Conservation (phyloP, 192 early-diverging fungal species). For the Physocladia obscura region DNA sequence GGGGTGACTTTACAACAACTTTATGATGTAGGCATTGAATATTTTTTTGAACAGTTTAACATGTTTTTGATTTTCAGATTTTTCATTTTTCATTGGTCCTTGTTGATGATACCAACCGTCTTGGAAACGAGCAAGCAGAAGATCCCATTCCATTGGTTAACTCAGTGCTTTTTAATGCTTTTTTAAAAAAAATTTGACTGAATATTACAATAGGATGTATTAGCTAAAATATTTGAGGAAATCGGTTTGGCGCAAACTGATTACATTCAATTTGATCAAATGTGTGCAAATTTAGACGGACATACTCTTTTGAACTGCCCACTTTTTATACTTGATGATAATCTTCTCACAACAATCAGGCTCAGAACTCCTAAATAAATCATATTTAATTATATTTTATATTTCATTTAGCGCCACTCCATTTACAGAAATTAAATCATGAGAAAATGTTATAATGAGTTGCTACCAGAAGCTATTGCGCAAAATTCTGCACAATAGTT, state of each 20-base stretch:
- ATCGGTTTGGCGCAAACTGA: conserved; percentile 1
- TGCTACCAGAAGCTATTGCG: no score
- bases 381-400: no score
- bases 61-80: conserved; percentile 22
- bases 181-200: no score
- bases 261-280: conserved; percentile 37
- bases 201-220: conserved; percentile 24
- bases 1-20: conserved; percentile 37
- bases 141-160: conserved; percentile 51
- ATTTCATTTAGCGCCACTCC: no score
- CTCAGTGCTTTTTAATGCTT: neutral
- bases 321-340: conserved; percentile 41
- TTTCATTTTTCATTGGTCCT: conserved; percentile 36
- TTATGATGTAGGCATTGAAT: conserved; percentile 35
- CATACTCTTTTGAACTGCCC: conserved; percentile 35
- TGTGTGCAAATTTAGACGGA: conserved; percentile 27
- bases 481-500: no score
- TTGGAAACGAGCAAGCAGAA: conserved; percentile 30
- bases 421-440: no score
- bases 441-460: no score
- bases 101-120: conserved; percentile 43
- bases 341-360: neutral
- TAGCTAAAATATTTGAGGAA: conserved; percentile 38
- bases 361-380: neutral
- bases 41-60: neutral